A percentile compares a stretch with the other conserved stretches of the same genome.
Conservation (phyloP, 176 grass and related monocot genomes). For the Stipa capillata region DNA sequence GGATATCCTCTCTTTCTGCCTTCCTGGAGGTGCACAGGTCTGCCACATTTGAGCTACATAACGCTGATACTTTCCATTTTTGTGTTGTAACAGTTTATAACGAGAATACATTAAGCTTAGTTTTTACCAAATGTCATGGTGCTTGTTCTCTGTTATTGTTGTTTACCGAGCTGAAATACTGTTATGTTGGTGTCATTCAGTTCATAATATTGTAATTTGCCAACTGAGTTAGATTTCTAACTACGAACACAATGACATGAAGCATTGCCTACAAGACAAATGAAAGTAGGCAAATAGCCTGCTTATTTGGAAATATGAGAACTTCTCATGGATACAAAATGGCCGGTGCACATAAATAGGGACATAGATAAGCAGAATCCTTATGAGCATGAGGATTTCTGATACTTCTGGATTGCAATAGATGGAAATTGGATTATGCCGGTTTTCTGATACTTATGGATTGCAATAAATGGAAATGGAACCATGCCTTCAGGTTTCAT, state of each 20-base stretch:
- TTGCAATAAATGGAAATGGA: too few species aligned
- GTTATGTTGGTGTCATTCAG: neutral
- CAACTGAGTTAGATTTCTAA: neutral
- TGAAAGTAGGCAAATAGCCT: neutral
- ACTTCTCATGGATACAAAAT: too few species aligned
- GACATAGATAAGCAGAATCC: neutral
- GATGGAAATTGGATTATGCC: too few species aligned
- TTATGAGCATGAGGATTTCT: neutral
- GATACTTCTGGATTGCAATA: neutral
- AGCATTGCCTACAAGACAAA: neutral
- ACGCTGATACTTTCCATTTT: neutral
- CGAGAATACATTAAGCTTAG: neutral
- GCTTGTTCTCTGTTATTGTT: neutral
- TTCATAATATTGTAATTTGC: slow-evolving; percentile 14
- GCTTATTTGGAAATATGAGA: too few species aligned
- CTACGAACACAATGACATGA: neutral
- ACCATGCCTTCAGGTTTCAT: neutral
- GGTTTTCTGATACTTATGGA: too few species aligned
- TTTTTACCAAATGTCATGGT: neutral
- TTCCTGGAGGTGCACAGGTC: slow-evolving; percentile 95
- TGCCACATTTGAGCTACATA: slow-evolving; percentile 1
- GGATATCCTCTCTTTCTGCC: slow-evolving; percentile 93
- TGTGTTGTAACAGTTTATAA: neutral
- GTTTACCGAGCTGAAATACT: neutral
- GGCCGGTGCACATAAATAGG: neutral